These are phyloP conservation scores for Saccharomycopsis microspora DNA, from an alignment of 805 yeast genomes.

Conservation along the genomic window DNA sequence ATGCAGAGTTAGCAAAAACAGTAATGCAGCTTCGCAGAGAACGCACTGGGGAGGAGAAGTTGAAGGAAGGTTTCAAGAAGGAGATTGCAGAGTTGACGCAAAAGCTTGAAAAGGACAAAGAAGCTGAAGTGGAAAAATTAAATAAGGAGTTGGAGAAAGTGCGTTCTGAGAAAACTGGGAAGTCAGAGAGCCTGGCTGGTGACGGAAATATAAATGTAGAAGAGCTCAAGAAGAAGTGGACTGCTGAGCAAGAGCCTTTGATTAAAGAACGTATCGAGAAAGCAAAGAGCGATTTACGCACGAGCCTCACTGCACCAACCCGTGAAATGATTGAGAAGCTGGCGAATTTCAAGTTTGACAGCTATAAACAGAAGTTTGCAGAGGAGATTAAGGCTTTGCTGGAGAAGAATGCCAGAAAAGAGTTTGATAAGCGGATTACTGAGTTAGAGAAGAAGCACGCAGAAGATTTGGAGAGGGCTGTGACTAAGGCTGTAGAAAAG, in stretches of 20 bases:
- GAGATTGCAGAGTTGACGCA: slow-evolving; percentile 18
- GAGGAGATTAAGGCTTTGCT: slow-evolving; percentile 3
- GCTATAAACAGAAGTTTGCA: slow-evolving; percentile 16
- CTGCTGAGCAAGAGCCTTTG: slow-evolving; percentile 16
- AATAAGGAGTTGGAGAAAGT: not conserved
- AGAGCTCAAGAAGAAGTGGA: slow-evolving; percentile 10
- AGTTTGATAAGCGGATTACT: slow-evolving; percentile 4
- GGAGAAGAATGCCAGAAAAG: slow-evolving; percentile 7
- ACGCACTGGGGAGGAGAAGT: slow-evolving; percentile 9
- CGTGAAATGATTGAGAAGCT: slow-evolving; percentile 14
- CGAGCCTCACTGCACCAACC: slow-evolving; percentile 16
- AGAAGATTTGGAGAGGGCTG: slow-evolving; percentile 1
- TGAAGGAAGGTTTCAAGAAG: slow-evolving; percentile 1
- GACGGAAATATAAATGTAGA: slow-evolving; percentile 2
- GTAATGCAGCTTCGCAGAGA: not conserved
- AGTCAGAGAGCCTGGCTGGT: not conserved
- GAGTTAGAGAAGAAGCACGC: slow-evolving; percentile 8
- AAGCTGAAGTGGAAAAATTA: not conserved
- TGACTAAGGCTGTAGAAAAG: slow-evolving; percentile 4
- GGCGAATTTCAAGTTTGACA: slow-evolving; percentile 20
- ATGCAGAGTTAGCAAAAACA: not conserved
- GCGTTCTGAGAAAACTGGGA: not conserved
- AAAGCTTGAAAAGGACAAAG: slow-evolving; percentile 17
- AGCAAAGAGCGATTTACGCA: slow-evolving; percentile 17
- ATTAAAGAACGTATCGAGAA: slow-evolving; percentile 4